phyloP scores from a whole-genome alignment of 257 asterid species.

The Solanum arcanum region DNA sequence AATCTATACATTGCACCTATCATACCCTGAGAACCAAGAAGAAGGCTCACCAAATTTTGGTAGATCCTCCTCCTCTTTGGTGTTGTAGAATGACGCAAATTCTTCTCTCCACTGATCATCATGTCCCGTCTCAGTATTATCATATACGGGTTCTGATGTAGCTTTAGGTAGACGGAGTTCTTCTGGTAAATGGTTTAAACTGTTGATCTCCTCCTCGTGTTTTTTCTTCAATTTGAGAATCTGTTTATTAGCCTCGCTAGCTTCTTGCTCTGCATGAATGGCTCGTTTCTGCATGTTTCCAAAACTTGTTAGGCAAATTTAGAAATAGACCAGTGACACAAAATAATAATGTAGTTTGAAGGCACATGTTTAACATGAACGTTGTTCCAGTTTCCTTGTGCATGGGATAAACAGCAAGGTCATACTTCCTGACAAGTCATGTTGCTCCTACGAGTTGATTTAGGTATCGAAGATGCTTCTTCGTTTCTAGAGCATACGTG shows the following conservation, averaged over 20 bases:
- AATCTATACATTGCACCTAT: conserved; percentile 75
- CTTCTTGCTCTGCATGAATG: conserved; percentile 56
- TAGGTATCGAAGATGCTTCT: neutral
- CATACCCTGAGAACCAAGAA: conserved; percentile 93
- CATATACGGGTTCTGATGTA: conserved; percentile 7
- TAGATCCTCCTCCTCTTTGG: conserved; percentile 48
- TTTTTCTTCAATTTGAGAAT: conserved; percentile 38
- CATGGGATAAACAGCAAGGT: neutral
- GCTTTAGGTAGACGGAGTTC: conserved; percentile 27
- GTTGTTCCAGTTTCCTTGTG: neutral
- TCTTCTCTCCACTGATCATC: conserved; percentile 72
- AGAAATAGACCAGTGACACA: neutral
- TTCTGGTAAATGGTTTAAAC: conserved; percentile 15
- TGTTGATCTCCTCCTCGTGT: conserved; percentile 15
- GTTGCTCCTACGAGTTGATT: neutral
- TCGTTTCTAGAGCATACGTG: neutral
- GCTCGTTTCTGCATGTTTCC: conserved; percentile 60
- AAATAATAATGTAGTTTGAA: neutral
- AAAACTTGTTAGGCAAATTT: neutral
- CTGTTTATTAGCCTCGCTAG: conserved; percentile 49
- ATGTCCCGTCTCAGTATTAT: neutral
- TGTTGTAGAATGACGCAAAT: conserved; percentile 59
- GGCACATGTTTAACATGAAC: neutral
- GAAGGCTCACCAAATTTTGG: conserved; percentile 22
- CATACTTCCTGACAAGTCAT: neutral